phyloP scores from a whole-genome alignment of 108 stramenopile genomes.

The Thalassiosira profunda region DNA sequence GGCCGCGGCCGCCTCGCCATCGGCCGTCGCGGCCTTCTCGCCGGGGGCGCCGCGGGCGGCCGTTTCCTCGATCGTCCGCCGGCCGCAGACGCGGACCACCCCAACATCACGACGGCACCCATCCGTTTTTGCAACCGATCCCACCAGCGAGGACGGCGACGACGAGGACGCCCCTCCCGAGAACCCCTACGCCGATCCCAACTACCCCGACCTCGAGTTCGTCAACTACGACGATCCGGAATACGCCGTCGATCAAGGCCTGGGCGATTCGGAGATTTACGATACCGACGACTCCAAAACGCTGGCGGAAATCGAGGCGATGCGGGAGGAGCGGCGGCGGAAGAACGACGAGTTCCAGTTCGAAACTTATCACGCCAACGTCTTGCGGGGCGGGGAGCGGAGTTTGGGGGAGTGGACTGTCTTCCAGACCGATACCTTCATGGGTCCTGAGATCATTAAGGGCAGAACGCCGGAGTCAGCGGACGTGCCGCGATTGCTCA shows the following conservation, averaged over 20 bases:
- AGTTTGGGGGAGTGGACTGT: slow-evolving; percentile 89
- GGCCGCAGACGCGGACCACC: too few species aligned
- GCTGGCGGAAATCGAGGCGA: slow-evolving; percentile 80
- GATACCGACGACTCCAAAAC: slow-evolving; percentile 37
- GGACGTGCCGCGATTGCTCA: slow-evolving; percentile 52
- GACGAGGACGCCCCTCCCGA: too few species aligned
- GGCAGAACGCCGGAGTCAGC: slow-evolving; percentile 14
- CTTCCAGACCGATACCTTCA: slow-evolving; percentile 80
- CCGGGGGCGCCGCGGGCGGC: too few species aligned
- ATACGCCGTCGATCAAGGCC: slow-evolving; percentile 69
- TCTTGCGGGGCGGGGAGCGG: slow-evolving; percentile 64
- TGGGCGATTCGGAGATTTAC: slow-evolving; percentile 35
- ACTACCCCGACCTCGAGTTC: slow-evolving; percentile 89
- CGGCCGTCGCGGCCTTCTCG: too few species aligned
- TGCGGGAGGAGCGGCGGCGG: slow-evolving; percentile 84
- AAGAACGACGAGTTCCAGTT: slow-evolving; percentile 92
- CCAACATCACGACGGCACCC: too few species aligned
- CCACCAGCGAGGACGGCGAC: background rate
- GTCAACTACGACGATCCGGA: slow-evolving; percentile 87
- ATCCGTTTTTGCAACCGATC: background rate
- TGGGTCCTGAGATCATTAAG: slow-evolving; percentile 31
- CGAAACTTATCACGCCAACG: slow-evolving; percentile 78
- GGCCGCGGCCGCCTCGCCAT: too few species aligned
- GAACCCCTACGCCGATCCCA: slow-evolving; percentile 59
- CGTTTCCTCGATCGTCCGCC: too few species aligned